Evolutionary conservation across 2,329 filamentous ascomycete species (phyloP).

Genomic region (Emergomyces pasteurianus): DNA sequence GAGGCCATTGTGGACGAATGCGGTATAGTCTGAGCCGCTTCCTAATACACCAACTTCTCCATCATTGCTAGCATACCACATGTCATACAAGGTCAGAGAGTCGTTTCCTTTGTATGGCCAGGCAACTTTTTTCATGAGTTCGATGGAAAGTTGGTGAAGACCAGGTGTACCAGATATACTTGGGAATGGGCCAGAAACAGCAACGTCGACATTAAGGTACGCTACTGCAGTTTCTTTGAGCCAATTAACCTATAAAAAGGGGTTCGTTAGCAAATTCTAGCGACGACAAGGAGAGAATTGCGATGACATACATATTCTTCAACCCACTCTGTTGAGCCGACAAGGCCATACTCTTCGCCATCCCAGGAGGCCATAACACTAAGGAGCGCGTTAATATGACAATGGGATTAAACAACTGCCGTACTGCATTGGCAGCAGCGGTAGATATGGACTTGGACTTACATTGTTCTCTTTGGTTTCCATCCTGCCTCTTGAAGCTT

Average conservation of each 20-base stretch:
- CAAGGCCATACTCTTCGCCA: conserved; percentile 26
- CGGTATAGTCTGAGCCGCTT: conserved; percentile 36
- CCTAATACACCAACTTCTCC: conserved; percentile 34
- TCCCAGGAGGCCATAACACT: conserved; percentile 25
- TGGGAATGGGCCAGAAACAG: conserved; percentile 33
- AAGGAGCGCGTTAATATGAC: neutral
- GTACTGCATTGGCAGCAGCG: neutral
- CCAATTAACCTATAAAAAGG: conserved; percentile 27
- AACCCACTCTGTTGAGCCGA: conserved; percentile 37
- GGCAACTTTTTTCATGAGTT: conserved; percentile 30
- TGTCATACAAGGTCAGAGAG: conserved; percentile 34
- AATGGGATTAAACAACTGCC: neutral
- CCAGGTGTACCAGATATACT: conserved; percentile 29
- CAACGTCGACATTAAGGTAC: conserved; percentile 43
- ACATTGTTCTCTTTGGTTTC: conserved; percentile 41
- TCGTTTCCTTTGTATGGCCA: conserved; percentile 27
- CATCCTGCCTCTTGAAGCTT: conserved; percentile 37
- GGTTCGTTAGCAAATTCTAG: conserved; percentile 2
- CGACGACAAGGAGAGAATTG: neutral
- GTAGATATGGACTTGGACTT: conserved; percentile 4
- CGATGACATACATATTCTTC: conserved; percentile 31
- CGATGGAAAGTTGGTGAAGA: conserved; percentile 25
- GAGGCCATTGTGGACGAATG: conserved; percentile 37
- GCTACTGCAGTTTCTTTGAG: conserved; percentile 32
- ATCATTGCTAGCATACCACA: conserved; percentile 25